Evolutionary conservation across 2,329 filamentous ascomycete species (phyloP).

Genomic region (Paraconiothyrium sp.): DNA sequence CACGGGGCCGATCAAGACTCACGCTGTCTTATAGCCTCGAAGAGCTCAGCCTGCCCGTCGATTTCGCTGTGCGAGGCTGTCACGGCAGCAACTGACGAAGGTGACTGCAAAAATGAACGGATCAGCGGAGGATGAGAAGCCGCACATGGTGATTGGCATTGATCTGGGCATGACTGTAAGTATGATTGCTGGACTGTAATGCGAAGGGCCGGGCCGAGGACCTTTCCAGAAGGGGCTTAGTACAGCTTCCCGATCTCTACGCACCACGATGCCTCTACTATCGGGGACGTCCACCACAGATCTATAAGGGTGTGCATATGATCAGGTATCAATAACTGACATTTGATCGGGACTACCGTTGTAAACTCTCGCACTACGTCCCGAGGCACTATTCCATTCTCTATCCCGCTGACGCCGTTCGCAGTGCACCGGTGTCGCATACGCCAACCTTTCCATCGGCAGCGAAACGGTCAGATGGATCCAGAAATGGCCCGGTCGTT

Average conservation of each 20-base stretch:
- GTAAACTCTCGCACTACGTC: no score
- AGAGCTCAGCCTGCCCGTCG: background rate
- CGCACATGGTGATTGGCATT: slow-evolving; percentile 46
- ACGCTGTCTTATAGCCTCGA: slow-evolving; percentile 24
- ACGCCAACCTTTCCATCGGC: slow-evolving; percentile 48
- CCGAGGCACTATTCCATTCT: background rate
- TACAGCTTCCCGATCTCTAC: background rate
- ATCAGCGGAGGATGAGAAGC: slow-evolving; percentile 30
- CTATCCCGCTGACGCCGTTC: background rate
- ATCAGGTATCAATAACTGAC: background rate
- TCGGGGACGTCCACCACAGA: background rate
- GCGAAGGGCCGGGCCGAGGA: background rate
- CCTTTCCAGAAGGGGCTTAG: slow-evolving; percentile 4
- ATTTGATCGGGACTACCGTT: no score
- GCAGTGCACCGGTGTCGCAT: slow-evolving; percentile 50
- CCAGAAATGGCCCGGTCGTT: slow-evolving; percentile 64
- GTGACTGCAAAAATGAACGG: slow-evolving; percentile 24
- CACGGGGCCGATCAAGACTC: slow-evolving; percentile 10
- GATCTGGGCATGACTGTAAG: slow-evolving; percentile 53
- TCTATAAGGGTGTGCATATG: background rate
- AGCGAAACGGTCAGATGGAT: slow-evolving; percentile 44
- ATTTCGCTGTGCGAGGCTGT: slow-evolving; percentile 13
- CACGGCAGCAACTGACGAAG: slow-evolving; percentile 11
- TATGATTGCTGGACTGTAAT: slow-evolving; percentile 13
- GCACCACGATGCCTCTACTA: no score